Base-by-base conservation (phyloP, 495 filamentous ascomycete genomes). In the Neurospora discreta region DNA sequence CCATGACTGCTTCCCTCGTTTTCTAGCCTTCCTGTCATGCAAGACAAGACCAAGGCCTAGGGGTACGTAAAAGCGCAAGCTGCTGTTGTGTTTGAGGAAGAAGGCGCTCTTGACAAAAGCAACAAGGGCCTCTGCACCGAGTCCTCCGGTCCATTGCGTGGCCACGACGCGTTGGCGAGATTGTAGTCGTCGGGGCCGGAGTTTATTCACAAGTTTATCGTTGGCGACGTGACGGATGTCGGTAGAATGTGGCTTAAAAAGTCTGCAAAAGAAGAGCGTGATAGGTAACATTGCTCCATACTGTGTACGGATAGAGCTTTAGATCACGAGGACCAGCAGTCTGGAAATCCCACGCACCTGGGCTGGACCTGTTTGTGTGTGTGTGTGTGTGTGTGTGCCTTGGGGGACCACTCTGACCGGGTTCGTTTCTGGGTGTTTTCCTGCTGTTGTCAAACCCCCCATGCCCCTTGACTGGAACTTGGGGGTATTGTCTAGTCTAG, bases 81-180 rank as follows among this genome's bases (percentile, higher is more conserved):
- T 26, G 9, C 23, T 23, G 44, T 23, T 52, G 20, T 52, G 9
- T 13, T 52, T 10, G 44, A 26, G 20, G 9, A 26, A 52, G 41
- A 42, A 18, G 16, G 18, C 5, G 69, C 40, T 67, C 65, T 52
- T 68, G 39, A 20, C 39, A 46, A 69, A 72, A 74, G 39, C 60
- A 71, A 60, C 33, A 20, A 33, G n/a, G 11, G 15, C 52, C 26
- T 60, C 73, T 46, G 71, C 38, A 69, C 68, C 69, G 74, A 73
- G 68, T n/a, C 13, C 23, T 60, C 23, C 52, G 16, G 52, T 33
- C 11, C 58, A 60, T 70, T 72, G 74, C 68, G 74, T 76, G 71
- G 65, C 70, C 69, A 18, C 18, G 42, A 46, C 68, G 72, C 68
- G 72, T 76, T 76, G 74, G 74, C 38, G 52, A 72, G 20, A 60